These are phyloP conservation scores for Paralagenidium karlingii DNA, from an alignment of 352 stramenopile genomes.

Conservation along the genomic window DNA sequence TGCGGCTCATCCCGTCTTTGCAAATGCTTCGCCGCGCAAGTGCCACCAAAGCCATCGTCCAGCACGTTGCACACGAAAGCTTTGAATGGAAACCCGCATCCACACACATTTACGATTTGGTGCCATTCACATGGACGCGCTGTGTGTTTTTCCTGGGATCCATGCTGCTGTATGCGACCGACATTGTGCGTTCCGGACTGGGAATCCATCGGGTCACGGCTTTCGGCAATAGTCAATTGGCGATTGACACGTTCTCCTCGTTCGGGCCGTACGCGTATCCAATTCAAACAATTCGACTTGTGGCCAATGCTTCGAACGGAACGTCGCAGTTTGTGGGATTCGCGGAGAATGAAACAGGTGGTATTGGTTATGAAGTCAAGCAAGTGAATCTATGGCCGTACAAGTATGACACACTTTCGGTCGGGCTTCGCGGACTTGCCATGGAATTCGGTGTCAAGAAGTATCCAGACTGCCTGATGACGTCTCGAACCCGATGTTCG, in stretches of 20 bases:
- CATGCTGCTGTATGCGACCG: constrained; percentile 21
- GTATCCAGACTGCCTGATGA: too few species aligned
- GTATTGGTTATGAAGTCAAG: too few species aligned
- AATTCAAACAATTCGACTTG: constrained; percentile 15
- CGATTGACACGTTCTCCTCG: constrained; percentile 12
- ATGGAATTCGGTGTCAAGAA: too few species aligned
- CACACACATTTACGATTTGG: constrained; percentile 12
- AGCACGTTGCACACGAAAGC: too few species aligned
- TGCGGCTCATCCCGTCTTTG: too few species aligned
- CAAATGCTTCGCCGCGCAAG: too few species aligned
- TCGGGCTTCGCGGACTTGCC: constrained; percentile 12
- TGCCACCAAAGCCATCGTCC: too few species aligned
- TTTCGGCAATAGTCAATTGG: constrained; percentile 10
- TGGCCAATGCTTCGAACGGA: neutral
- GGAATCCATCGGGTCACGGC: constrained; percentile 10
- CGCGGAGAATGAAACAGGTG: too few species aligned
- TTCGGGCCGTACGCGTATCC: constrained; percentile 39
- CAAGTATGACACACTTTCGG: constrained; percentile 19
- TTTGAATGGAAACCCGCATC: constrained; percentile 6
- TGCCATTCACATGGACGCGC: constrained; percentile 15
- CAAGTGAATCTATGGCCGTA: constrained; percentile 19
- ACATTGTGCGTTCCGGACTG: constrained; percentile 36
- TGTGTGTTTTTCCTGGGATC: constrained; percentile 20
- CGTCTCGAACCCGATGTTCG: too few species aligned
- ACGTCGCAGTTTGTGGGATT: too few species aligned